These are phyloP conservation scores for Baudoinia panamericana DNA, from an alignment of 495 filamentous ascomycete species.

Conservation along the genomic window DNA sequence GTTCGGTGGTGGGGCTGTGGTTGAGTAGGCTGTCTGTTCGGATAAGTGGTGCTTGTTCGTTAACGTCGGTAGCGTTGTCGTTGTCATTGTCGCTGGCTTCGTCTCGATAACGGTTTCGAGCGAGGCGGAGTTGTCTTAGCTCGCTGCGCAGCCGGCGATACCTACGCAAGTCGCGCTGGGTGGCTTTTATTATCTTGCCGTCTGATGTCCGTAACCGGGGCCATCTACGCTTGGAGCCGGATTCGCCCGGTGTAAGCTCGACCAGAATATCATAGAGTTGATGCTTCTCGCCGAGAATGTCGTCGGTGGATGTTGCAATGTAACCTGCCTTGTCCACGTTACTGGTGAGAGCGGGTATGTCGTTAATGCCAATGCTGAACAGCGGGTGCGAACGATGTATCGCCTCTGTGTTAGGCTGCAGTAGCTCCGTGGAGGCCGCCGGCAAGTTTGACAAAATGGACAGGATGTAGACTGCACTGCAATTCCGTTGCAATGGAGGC, in stretches of 20 bases:
- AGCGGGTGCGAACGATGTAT: conserved; percentile 63
- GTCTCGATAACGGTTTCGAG: conserved; percentile 13
- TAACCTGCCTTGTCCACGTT: conserved; percentile 41
- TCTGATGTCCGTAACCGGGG: conserved; percentile 56
- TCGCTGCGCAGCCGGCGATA: conserved; percentile 59
- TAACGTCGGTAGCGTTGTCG: not conserved
- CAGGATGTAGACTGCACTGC: conserved; percentile 77
- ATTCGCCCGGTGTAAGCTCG: conserved; percentile 48
- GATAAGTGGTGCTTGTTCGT: conserved; percentile 2
- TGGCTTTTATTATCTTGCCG: conserved; percentile 60
- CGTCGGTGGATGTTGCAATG: conserved; percentile 93
- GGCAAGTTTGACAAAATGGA: conserved; percentile 77
- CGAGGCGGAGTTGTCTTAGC: conserved; percentile 40
- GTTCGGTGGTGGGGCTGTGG: not conserved
- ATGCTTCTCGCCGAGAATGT: conserved; percentile 70
- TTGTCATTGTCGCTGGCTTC: conserved; percentile 7
- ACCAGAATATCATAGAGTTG: conserved; percentile 79
- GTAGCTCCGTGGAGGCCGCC: conserved; percentile 46
- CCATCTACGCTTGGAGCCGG: conserved; percentile 41
- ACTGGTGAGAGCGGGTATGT: conserved; percentile 65
- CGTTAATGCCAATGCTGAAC: conserved; percentile 83
- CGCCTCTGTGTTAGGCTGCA: conserved; percentile 43
- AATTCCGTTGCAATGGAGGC: conserved; percentile 70
- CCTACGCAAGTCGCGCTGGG: conserved; percentile 75
- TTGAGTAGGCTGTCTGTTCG: conserved; percentile 1